phyloP scores from a whole-genome alignment of 306 rosid species.

The Trifolium fragiferum region DNA sequence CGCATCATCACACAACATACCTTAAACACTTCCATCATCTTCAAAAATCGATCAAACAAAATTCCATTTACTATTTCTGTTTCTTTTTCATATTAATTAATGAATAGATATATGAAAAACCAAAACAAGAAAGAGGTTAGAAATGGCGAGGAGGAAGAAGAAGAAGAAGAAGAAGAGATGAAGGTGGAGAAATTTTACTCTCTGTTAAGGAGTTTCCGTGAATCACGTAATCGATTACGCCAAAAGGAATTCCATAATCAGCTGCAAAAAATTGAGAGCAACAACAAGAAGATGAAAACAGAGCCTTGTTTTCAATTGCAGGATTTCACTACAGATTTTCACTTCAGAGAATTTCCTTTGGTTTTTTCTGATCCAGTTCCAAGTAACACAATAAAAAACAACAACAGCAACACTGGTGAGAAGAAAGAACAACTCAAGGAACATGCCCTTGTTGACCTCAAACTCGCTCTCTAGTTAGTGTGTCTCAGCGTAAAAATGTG shows the following conservation, averaged over 20 bases:
- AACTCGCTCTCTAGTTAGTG: conserved; percentile 46
- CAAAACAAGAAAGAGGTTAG: background rate
- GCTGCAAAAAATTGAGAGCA: background rate
- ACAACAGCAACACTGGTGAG: background rate
- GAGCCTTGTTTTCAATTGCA: conserved; percentile 48
- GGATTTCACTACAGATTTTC: conserved; percentile 49
- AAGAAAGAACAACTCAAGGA: conserved; percentile 22
- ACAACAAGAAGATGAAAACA: conserved; percentile 38
- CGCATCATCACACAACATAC: background rate
- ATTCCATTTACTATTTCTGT: background rate
- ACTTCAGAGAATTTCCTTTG: conserved; percentile 34
- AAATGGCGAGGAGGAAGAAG: background rate
- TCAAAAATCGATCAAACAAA: background rate
- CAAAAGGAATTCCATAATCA: conserved; percentile 39
- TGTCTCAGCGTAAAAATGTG: background rate
- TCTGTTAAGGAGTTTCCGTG: conserved; percentile 51
- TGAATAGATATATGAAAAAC: background rate
- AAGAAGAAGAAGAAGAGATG: conserved; percentile 33
- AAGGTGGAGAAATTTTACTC: conserved; percentile 57
- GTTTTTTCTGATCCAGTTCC: conserved; percentile 34
- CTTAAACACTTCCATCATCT: background rate
- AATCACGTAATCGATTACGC: conserved; percentile 40
- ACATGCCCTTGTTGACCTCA: conserved; percentile 48
- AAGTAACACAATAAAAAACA: background rate
- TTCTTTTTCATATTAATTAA: background rate